Percentiles rank a stretch among this genome's conserved stretches.
These are phyloP conservation scores for Xylaria acuta DNA, from an alignment of 495 filamentous ascomycete species.

Conservation along the genomic window DNA sequence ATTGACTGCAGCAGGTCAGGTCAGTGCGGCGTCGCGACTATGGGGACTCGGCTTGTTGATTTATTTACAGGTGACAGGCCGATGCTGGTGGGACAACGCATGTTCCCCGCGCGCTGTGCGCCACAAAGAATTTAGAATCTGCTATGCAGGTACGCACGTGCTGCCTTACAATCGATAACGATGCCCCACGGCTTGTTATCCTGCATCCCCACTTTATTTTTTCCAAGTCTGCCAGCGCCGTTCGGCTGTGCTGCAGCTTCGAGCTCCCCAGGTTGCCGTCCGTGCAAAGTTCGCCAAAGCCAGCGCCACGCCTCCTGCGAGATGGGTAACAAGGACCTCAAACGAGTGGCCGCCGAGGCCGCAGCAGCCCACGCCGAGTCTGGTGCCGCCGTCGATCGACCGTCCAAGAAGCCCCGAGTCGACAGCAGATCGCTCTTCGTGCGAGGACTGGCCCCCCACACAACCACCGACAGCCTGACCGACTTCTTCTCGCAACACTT, in stretches of 20 bases:
- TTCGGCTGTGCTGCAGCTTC: neutral
- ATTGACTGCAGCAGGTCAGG: neutral
- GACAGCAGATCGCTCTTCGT: conserved; percentile 82
- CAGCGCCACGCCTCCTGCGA: conserved; percentile 14
- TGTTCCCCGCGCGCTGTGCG: conserved; percentile 15
- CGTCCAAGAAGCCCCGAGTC: conserved; percentile 51
- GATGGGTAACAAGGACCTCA: conserved; percentile 47
- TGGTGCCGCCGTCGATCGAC: conserved; percentile 38
- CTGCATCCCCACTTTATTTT: conserved; percentile 28
- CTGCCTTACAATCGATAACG: conserved; percentile 25
- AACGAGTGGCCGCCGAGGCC: conserved; percentile 35
- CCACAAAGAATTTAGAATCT: too few relatives aligned
- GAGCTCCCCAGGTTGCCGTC: neutral
- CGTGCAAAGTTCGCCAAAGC: neutral
- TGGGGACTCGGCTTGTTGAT: neutral
- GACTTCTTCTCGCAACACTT: conserved; percentile 92
- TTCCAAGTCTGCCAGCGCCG: neutral
- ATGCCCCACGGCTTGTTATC: conserved; percentile 18
- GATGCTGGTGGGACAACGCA: conserved; percentile 27
- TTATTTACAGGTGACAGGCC: conserved; percentile 16
- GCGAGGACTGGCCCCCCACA: conserved; percentile 76
- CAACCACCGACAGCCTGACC: conserved; percentile 82
- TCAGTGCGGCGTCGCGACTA: neutral
- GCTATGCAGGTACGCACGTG: too few relatives aligned
- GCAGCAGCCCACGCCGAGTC: conserved; percentile 35